phyloP scores from a whole-genome alignment of 805 yeast genomes.

The Pichia occidentalis region DNA sequence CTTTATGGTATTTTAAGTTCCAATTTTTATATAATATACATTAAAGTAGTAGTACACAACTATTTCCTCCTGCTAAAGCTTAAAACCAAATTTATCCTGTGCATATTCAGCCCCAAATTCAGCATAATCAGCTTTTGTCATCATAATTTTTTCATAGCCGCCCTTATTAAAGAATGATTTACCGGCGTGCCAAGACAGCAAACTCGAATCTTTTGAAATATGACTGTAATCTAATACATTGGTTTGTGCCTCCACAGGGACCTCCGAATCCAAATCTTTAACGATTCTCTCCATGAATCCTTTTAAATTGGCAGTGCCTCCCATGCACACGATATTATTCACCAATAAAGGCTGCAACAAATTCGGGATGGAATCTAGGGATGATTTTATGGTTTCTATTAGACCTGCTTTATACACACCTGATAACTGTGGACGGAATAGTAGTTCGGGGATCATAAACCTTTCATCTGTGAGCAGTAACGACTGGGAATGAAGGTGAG shows the following conservation, averaged over 20 bases:
- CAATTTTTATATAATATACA: neutral
- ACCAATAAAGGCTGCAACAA: conserved; percentile 65
- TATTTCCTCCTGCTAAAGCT: conserved; percentile 4
- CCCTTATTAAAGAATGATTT: conserved; percentile 39
- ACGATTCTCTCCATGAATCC: conserved; percentile 59
- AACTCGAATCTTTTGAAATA: conserved; percentile 34
- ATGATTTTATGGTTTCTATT: conserved; percentile 60
- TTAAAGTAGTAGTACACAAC: neutral
- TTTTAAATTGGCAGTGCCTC: conserved; percentile 72
- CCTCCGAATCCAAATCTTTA: conserved; percentile 55
- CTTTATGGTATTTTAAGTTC: no score
- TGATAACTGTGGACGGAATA: conserved; percentile 79
- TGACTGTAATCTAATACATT: conserved; percentile 33
- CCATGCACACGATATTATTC: conserved; percentile 73
- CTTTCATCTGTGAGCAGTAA: conserved; percentile 74
- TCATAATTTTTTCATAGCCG: conserved; percentile 44
- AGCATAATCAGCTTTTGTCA: conserved; percentile 72
- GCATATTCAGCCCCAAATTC: conserved; percentile 66
- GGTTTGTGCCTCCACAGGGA: conserved; percentile 68
- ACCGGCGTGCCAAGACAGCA: conserved; percentile 49
- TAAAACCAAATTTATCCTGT: conserved; percentile 29
- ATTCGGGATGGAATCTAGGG: conserved; percentile 66
- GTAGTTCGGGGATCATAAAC: conserved; percentile 78
- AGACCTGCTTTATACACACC: conserved; percentile 78
- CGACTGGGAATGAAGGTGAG: conserved; percentile 46